Base-by-base conservation (phyloP, 805 yeast genomes). In the Isabelozyma gotoi region DNA sequence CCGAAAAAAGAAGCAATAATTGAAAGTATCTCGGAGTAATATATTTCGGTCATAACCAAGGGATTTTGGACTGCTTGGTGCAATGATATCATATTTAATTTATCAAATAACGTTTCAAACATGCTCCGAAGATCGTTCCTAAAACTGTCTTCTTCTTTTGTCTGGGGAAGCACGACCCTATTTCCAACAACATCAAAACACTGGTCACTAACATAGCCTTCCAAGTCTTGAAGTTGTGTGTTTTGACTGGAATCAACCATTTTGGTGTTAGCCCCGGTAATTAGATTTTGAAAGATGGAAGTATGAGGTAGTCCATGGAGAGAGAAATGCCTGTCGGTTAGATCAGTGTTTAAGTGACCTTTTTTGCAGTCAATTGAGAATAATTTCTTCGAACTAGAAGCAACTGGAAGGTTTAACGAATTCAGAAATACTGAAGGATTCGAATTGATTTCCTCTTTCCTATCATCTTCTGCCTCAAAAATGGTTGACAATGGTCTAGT, bases 281-380 rank as follows among this genome's bases (percentile, higher is more conserved):
- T 17, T 2, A 35, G 14, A 8, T 42, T 33, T 33, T 47, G 45
- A 11, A 51, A 38, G 7, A 48, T 16, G 11, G 53, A 49, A 3
- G 44, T 29, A 33, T 39, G 48, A 6, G 55, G 53, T 19, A 51
- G 16, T 8, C 56, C 56, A 34, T 51, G 56, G 11, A 51, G 34
- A 2, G 56, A 51, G 35, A 39, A 49, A 33, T 39, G 41, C 8
- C 15, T 36, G n/a, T 18, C 20, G 10, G 16, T 17, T 19, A n/a
- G 8, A 12, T 14, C 20, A 14, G 15, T 14, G 14, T 32, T 24
- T n/a, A n/a, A n/a, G n/a, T n/a, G n/a, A n/a, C n/a, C 29, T 24
- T 24, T 24, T 3, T 10, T 24, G 8, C 29, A 4, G 12, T 4
- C 12, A 24, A 10, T 24, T 24, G 29, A 4, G 29, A n/a, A 24